phyloP scores from a whole-genome alignment of 306 rosid species.

The Alnus glutinosa region DNA sequence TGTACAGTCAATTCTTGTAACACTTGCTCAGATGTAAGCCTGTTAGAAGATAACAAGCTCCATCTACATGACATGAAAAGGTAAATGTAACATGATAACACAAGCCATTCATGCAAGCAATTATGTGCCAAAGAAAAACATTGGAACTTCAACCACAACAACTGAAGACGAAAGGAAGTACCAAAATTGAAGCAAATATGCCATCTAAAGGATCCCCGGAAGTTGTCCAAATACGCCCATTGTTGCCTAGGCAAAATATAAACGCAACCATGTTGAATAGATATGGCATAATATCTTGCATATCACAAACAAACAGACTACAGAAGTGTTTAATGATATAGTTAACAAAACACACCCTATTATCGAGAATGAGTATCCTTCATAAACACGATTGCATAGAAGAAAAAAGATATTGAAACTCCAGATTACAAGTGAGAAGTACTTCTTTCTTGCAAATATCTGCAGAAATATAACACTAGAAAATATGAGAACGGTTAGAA shows the following conservation, averaged over 20 bases:
- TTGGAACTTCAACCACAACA: slow-evolving; percentile 19
- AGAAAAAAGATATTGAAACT: slow-evolving; percentile 83
- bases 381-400: slow-evolving; percentile 80
- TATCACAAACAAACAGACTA: slow-evolving; percentile 13
- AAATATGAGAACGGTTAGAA: slow-evolving; percentile 19
- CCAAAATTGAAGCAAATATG: slow-evolving; percentile 98
- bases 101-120: slow-evolving; percentile 9
- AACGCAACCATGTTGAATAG: slow-evolving; percentile 21
- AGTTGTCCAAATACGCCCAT: slow-evolving; percentile 75
- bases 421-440: slow-evolving; percentile 71
- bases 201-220: slow-evolving; percentile 92
- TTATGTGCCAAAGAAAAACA: slow-evolving; percentile 4
- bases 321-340: slow-evolving; percentile 12
- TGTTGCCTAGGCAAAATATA: slow-evolving; percentile 49
- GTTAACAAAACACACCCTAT: slow-evolving; percentile 72
- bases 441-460: slow-evolving; percentile 65
- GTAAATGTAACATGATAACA: background rate
- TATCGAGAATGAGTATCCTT: slow-evolving; percentile 79
- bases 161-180: slow-evolving; percentile 32
- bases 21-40: background rate
- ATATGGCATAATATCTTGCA: slow-evolving; percentile 19
- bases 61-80: background rate
- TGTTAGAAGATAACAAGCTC: background rate
- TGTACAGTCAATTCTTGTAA: background rate
- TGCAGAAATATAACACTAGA: slow-evolving; percentile 41